phyloP scores from a whole-genome alignment of 169 alveolate genomes.

The Miamiensis avidus region DNA sequence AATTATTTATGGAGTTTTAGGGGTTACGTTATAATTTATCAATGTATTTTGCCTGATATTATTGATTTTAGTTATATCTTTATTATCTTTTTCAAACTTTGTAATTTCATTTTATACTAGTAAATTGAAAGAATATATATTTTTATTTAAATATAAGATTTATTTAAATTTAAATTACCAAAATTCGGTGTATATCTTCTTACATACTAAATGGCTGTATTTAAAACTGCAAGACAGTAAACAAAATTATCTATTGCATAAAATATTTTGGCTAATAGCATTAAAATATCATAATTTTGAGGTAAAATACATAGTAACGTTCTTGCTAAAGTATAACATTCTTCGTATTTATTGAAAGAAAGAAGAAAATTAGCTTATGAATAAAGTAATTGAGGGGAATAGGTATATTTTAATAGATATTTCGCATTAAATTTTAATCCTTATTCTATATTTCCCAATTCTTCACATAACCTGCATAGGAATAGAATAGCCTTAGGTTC shows the following conservation, averaged over 20 bases:
- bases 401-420: neutral
- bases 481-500: neutral
- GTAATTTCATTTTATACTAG: neutral
- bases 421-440: neutral
- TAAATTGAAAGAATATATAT: too few species aligned
- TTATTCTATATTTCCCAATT: neutral
- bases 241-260: neutral
- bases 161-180: neutral
- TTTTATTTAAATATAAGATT: neutral
- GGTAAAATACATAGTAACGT: neutral
- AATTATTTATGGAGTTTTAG: too few species aligned
- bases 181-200: neutral
- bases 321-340: neutral
- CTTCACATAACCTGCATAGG: too few species aligned
- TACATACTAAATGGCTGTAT: neutral
- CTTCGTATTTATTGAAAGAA: neutral
- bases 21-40: too few species aligned
- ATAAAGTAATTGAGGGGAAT: neutral
- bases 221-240: neutral
- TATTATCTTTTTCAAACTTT: neutral
- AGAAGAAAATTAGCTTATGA: neutral
- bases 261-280: neutral
- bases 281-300: neutral
- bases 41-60: neutral
- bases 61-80: too few species aligned